Evolutionary conservation across 2,329 filamentous ascomycete species (phyloP).

Genomic region (Pezicula radicicola): DNA sequence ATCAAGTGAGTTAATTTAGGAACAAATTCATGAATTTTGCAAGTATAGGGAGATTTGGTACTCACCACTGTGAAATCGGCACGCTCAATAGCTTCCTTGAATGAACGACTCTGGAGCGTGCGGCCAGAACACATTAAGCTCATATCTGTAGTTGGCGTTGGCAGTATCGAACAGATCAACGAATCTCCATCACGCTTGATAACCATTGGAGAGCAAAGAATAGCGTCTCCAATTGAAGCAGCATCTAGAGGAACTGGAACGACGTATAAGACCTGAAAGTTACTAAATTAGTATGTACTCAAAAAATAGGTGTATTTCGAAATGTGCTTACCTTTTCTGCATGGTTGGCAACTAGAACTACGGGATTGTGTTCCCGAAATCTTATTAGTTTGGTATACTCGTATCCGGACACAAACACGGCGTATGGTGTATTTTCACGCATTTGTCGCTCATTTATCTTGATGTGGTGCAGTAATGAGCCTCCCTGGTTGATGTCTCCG

Average conservation of each 20-base stretch:
- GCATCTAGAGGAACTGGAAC: conserved; percentile 23
- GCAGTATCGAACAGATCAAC: conserved; percentile 22
- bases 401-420: conserved; percentile 24
- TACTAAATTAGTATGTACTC: neutral
- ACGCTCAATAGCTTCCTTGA: conserved; percentile 9
- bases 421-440: conserved; percentile 13
- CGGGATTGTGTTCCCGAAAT: conserved; percentile 14
- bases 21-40: too few relatives aligned
- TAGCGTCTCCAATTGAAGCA: conserved; percentile 23
- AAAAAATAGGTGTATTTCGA: too few relatives aligned
- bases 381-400: conserved; percentile 12
- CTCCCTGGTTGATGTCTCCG: conserved; percentile 17
- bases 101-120: conserved; percentile 9
- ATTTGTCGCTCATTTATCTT: conserved; percentile 8
- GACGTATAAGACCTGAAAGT: conserved; percentile 20
- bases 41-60: too few relatives aligned
- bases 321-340: conserved; percentile 9
- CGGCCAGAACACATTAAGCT: conserved; percentile 13
- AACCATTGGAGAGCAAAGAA: conserved; percentile 21
- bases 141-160: conserved; percentile 18
- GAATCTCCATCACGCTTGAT: conserved; percentile 19
- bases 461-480: conserved; percentile 17
- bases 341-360: conserved; percentile 17
- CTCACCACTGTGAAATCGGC: conserved; percentile 4
- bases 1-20: too few relatives aligned